Conservation (phyloP, 1,139 yeast species). For the Spencermartinsiella ligniputridi region DNA sequence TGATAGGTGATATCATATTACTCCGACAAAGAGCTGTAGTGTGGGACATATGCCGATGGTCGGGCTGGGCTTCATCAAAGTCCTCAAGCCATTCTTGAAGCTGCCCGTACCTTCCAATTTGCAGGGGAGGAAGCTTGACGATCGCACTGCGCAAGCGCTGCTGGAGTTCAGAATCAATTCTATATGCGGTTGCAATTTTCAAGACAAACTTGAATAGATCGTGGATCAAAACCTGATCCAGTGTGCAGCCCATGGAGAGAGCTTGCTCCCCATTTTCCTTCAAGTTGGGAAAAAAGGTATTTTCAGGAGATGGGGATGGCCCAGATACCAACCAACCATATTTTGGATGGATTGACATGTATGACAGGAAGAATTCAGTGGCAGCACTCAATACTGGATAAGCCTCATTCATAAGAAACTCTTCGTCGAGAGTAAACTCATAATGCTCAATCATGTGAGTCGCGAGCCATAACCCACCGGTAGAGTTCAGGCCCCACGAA, state of each 20-base stretch:
- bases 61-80: constrained; percentile 13
- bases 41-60: constrained; percentile 14
- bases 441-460: constrained; percentile 13
- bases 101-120: constrained; percentile 10
- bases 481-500: constrained; percentile 13
- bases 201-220: constrained; percentile 8
- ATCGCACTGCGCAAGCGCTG: background rate
- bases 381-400: constrained; percentile 9
- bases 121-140: constrained; percentile 8
- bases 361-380: constrained; percentile 9
- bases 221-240: constrained; percentile 8
- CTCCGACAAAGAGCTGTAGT: constrained; percentile 7
- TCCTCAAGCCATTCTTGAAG: constrained; percentile 14
- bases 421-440: constrained; percentile 8
- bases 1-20: constrained; percentile 7
- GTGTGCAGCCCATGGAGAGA: constrained; percentile 11
- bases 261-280: constrained; percentile 6
- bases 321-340: constrained; percentile 10
- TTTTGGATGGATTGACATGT: constrained; percentile 4
- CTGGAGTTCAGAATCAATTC: constrained; percentile 1
- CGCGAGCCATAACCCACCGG: constrained; percentile 14
- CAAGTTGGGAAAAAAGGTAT: constrained; percentile 7
- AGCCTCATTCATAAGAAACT: constrained; percentile 6
- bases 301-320: constrained; percentile 14
- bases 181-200: background rate